Evolutionary conservation across 2,329 filamentous ascomycete genomes (phyloP).

Genomic region (Balansia obtecta): DNA sequence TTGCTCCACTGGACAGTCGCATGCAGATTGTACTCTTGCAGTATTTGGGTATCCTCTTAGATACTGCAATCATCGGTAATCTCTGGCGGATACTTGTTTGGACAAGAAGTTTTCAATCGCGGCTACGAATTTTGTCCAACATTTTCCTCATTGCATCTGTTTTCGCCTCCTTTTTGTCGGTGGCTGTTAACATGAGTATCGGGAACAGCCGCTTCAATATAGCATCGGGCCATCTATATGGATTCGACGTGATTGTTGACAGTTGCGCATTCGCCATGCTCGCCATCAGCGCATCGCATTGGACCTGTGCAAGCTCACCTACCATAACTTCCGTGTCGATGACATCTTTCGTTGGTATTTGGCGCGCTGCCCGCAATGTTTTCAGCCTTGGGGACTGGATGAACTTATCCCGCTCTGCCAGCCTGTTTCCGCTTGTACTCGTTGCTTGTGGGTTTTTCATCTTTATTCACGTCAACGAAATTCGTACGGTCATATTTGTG

Average conservation of each 20-base stretch:
- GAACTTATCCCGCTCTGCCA: slow-evolving; percentile 23
- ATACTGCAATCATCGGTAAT: slow-evolving; percentile 33
- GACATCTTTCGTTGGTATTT: slow-evolving; percentile 29
- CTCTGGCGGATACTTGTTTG: slow-evolving; percentile 40
- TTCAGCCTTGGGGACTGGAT: slow-evolving; percentile 31
- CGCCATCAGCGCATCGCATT: slow-evolving; percentile 30
- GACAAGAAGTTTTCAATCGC: slow-evolving; percentile 33
- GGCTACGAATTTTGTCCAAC: slow-evolving; percentile 31
- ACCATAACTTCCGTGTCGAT: slow-evolving; percentile 29
- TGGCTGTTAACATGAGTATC: slow-evolving; percentile 19
- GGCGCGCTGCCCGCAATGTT: slow-evolving; percentile 23
- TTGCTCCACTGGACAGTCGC: slow-evolving; percentile 27
- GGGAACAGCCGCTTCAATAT: slow-evolving; percentile 11
- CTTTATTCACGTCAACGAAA: slow-evolving; percentile 31
- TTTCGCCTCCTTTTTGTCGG: slow-evolving; percentile 24
- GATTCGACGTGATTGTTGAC: slow-evolving; percentile 36
- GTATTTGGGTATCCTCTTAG: slow-evolving; percentile 30
- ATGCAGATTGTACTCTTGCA: slow-evolving; percentile 28
- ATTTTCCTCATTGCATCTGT: slow-evolving; percentile 30
- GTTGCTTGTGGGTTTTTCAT: slow-evolving; percentile 28
- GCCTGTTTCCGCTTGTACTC: slow-evolving; percentile 26
- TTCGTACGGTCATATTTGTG: slow-evolving; percentile 30
- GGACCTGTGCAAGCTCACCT: slow-evolving; percentile 34
- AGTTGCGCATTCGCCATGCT: slow-evolving; percentile 32
- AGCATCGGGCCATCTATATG: slow-evolving; percentile 31